Evolutionary conservation across 1,139 yeast genomes (phyloP).

Genomic region (Sugiyamaella castrensis): DNA sequence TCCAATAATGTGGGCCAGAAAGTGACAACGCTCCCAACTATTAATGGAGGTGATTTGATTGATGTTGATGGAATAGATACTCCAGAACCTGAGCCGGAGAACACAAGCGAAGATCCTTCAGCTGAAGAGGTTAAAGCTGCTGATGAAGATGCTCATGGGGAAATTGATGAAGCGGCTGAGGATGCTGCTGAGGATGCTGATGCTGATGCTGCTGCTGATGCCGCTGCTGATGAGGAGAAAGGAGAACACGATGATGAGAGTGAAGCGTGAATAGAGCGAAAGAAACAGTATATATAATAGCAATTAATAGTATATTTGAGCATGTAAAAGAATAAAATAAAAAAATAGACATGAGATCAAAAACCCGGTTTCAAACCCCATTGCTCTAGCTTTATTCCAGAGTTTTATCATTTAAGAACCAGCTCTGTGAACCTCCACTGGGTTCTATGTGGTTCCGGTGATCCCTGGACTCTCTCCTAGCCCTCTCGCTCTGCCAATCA

Average conservation of each 20-base stretch:
- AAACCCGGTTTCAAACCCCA: no score
- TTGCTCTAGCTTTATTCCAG: no score
- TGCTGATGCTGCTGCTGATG: constrained; percentile 12
- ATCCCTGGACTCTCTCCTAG: no score
- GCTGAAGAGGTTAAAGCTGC: constrained; percentile 15
- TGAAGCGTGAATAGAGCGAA: not conserved
- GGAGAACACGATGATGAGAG: not conserved
- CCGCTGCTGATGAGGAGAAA: constrained; percentile 7
- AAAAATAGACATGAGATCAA: no score
- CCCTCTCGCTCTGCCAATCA: no score
- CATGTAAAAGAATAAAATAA: no score
- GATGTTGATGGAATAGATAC: constrained; percentile 26
- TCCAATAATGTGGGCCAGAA: constrained; percentile 33
- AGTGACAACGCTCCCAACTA: constrained; percentile 28
- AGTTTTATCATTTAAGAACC: no score
- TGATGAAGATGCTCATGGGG: constrained; percentile 20
- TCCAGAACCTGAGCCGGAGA: constrained; percentile 17
- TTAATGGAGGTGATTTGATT: constrained; percentile 27
- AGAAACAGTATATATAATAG: no score
- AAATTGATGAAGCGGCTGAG: constrained; percentile 17
- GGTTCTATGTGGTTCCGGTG: no score
- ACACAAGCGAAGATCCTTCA: not conserved
- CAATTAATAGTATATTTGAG: no score
- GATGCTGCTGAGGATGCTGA: constrained; percentile 13
- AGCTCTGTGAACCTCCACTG: no score